Base-by-base conservation (phyloP, 192 early-diverging fungal genomes). In the Coemansia asiatica region DNA sequence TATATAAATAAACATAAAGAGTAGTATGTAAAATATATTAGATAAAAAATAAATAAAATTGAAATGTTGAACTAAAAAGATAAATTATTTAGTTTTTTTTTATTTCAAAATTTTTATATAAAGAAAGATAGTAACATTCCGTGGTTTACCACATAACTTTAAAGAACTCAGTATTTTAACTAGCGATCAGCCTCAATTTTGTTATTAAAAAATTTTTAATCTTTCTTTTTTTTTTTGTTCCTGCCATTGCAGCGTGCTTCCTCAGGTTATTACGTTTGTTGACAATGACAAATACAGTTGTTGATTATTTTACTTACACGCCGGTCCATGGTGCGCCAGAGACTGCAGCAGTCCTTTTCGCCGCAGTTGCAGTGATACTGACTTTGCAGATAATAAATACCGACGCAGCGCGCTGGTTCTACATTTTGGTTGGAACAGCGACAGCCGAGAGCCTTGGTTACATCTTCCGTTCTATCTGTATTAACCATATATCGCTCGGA, bases 401-500 rank as follows among this genome's bases (percentile, higher is more conserved):
- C 0, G 29, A 27, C 8, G 56, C 68, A 0, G 64, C 64, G 3
- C 44, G 53, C 16, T 80, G 78, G 78, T 21, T 75, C 48, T 60
- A 67, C 51, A 66, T 80, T 16, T 69, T 80, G 6, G 57, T 66
- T 0, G 66, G 56, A 16, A 80, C 83, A 2, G 83, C 83, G 8
- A 12, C 74, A 18, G 67, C 70, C 19, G 83, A 84, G 31, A 57
- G 68, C 12, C 19, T 79, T 3, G 83, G 80, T 1, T 84, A 82
- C 31, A 68, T 59, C 0, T 40, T 79, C 13, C 75, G 83, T 6
- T 33, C 63, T 1, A 58, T 67, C 10, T 84, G 83, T 15, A 66
- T 74, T 36, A 57, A 69, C 61, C 68, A 69, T 38, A 54, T 76
- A 26, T 50, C 72, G 6, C 56, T 84, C 6, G 82, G 75, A 0